Percentiles rank a stretch among this genome's conserved stretches.
phyloP scores from a whole-genome alignment of 192 early-diverging fungal genomes.

The Paraglomus brasilianum region DNA sequence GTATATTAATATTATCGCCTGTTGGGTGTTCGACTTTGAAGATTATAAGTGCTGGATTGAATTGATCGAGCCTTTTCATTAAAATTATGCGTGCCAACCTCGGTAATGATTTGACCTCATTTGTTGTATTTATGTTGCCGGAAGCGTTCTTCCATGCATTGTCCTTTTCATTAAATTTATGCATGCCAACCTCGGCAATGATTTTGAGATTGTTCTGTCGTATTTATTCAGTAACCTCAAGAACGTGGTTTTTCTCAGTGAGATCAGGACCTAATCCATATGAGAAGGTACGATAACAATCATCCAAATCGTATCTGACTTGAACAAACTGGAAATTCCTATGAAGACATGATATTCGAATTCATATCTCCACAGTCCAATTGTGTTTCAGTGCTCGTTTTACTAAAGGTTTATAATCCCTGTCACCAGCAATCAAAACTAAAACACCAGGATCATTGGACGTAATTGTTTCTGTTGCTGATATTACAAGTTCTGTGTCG shows the following conservation, averaged over 20 bases:
- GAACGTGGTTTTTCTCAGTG: neutral
- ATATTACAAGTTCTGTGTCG: neutral
- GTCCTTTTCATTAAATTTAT: no score
- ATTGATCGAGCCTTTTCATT: no score
- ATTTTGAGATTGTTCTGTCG: no score
- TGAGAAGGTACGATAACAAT: neutral
- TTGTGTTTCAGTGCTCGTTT: neutral
- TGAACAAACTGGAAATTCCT: neutral
- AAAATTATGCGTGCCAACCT: no score
- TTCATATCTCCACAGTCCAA: neutral
- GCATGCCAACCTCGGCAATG: no score
- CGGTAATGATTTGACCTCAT: no score
- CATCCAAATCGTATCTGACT: neutral
- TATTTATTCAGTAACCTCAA: conserved; percentile 22
- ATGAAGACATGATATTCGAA: conserved; percentile 13
- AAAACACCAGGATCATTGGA: conserved; percentile 8
- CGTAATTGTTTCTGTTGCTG: neutral
- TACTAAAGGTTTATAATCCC: conserved; percentile 3
- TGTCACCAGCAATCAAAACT: conserved; percentile 3
- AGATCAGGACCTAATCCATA: neutral
- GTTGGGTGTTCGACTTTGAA: no score
- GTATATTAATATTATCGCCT: no score
- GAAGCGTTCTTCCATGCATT: no score
- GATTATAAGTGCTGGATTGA: no score
- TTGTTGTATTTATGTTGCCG: no score